Conservation (phyloP, 2,329 filamentous ascomycete genomes). For the Sordariomycetes sp. region DNA sequence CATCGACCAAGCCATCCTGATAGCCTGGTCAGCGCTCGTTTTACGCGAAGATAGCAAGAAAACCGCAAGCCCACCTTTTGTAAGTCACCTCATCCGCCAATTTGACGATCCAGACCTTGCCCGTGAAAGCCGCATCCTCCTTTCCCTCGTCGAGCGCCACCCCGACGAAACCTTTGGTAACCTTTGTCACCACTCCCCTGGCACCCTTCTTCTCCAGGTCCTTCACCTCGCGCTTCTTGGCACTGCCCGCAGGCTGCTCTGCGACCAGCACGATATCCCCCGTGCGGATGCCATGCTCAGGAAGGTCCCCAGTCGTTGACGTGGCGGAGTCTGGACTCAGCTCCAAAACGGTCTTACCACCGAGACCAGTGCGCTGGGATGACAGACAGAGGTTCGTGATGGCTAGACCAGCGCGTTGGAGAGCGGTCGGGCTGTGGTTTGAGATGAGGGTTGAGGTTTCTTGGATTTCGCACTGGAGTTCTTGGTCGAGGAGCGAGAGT, state of each 20-base stretch:
- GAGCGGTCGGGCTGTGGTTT: conserved; percentile 55
- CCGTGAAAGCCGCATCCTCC: conserved; percentile 32
- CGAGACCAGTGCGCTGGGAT: conserved; percentile 78
- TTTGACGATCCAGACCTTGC: conserved; percentile 55
- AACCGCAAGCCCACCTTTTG: conserved; percentile 31
- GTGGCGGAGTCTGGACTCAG: conserved; percentile 66
- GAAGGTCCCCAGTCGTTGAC: conserved; percentile 43
- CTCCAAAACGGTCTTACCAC: conserved; percentile 84
- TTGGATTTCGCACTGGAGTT: conserved; percentile 63
- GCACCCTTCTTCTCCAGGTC: conserved; percentile 61
- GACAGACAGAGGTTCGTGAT: conserved; percentile 66
- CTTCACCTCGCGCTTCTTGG: conserved; percentile 63
- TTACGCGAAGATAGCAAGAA: too few relatives aligned
- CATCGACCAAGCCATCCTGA: conserved; percentile 56
- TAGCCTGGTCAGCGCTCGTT: neutral
- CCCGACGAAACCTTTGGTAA: conserved; percentile 47
- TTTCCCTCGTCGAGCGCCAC: conserved; percentile 63
- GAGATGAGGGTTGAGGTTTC: conserved; percentile 61
- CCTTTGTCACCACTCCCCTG: conserved; percentile 61
- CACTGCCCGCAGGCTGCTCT: conserved; percentile 64
- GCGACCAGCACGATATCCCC: conserved; percentile 72
- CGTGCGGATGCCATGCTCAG: conserved; percentile 65
- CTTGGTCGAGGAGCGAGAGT: conserved; percentile 58
- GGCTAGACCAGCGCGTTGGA: conserved; percentile 71
- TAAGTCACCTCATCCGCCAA: conserved; percentile 61